Evolutionary conservation across 1,284 basidiomycete genomes (phyloP).

Genomic region (Austroboletus olivaceoglutinosus): DNA sequence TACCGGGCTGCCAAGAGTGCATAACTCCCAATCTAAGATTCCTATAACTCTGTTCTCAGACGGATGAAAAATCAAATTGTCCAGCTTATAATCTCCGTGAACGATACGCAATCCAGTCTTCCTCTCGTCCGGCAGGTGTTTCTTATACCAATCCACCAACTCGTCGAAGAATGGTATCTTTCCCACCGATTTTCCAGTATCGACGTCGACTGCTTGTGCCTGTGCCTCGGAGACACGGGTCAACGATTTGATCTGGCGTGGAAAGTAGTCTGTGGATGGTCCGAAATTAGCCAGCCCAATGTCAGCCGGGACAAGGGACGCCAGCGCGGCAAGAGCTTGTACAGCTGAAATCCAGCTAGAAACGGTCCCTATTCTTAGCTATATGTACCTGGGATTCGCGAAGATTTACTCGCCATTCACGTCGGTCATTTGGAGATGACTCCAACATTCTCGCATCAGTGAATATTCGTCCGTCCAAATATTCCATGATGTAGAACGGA

Average conservation of each 20-base stretch:
- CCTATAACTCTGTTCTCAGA: slow-evolving; percentile 91
- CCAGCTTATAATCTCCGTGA: slow-evolving; percentile 96
- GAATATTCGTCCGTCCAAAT: slow-evolving; percentile 90
- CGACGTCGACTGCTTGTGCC: slow-evolving; percentile 61
- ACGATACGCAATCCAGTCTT: slow-evolving; percentile 77
- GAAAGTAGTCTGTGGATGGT: slow-evolving; percentile 79
- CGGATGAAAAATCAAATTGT: slow-evolving; percentile 94
- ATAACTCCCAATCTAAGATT: slow-evolving; percentile 95
- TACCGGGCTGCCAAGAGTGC: slow-evolving; percentile 86
- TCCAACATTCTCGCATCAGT: slow-evolving; percentile 79
- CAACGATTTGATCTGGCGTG: slow-evolving; percentile 88
- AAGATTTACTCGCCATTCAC: slow-evolving; percentile 58
- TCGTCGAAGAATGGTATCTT: slow-evolving; percentile 72
- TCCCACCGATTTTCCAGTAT: slow-evolving; percentile 59
- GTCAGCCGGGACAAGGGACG: slow-evolving; percentile 63
- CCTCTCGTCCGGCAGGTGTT: slow-evolving; percentile 71
- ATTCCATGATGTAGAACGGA: slow-evolving; percentile 96
- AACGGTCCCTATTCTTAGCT: neutral
- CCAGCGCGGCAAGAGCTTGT: slow-evolving; percentile 44
- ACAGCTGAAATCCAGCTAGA: slow-evolving; percentile 28
- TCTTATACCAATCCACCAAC: slow-evolving; percentile 75
- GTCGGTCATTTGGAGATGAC: slow-evolving; percentile 58
- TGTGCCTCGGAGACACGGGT: slow-evolving; percentile 74
- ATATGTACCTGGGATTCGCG: neutral
- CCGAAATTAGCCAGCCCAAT: slow-evolving; percentile 81